Conservation (phyloP, 2,329 filamentous ascomycete species). For the Escovopsis sp. region DNA sequence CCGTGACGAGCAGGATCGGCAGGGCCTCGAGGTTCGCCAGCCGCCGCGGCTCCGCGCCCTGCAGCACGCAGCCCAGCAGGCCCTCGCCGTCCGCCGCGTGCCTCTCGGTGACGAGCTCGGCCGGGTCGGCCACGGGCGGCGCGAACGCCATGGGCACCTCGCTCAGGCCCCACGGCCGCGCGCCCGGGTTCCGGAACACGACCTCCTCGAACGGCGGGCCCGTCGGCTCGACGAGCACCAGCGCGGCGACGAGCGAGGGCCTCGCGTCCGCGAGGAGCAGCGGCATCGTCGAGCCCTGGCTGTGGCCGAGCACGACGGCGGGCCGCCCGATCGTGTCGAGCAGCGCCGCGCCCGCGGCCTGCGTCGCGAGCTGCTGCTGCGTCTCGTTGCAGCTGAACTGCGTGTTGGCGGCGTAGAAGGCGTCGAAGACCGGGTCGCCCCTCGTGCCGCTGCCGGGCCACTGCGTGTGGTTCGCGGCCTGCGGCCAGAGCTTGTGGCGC, state of each 20-base stretch:
- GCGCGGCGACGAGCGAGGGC: conserved; percentile 24
- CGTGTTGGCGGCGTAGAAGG: conserved; percentile 25
- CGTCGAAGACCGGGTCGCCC: conserved; percentile 26
- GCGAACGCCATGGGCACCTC: not conserved
- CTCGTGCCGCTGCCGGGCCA: conserved; percentile 26
- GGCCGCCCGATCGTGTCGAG: conserved; percentile 28
- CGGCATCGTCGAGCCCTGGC: conserved; percentile 28
- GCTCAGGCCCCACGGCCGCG: conserved; percentile 28
- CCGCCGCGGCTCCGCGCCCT: conserved; percentile 4
- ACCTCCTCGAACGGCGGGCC: conserved; percentile 32
- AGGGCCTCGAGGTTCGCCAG: conserved; percentile 6
- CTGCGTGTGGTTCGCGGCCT: conserved; percentile 25
- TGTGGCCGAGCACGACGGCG: conserved; percentile 28
- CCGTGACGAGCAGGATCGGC: conserved; percentile 16
- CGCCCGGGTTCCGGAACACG: conserved; percentile 19
- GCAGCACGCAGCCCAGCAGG: too few relatives aligned
- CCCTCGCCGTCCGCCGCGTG: not conserved
- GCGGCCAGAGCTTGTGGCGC: conserved; percentile 22
- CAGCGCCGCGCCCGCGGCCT: conserved; percentile 25
- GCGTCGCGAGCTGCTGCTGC: conserved; percentile 22
- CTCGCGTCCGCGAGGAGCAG: conserved; percentile 27
- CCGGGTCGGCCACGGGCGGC: not conserved
- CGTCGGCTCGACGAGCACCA: conserved; percentile 30
- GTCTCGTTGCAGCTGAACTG: conserved; percentile 20
- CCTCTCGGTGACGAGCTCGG: not conserved